Evolutionary conservation across 2,329 filamentous ascomycete species (phyloP).

Genomic region (Aspergillus quadricinctus): DNA sequence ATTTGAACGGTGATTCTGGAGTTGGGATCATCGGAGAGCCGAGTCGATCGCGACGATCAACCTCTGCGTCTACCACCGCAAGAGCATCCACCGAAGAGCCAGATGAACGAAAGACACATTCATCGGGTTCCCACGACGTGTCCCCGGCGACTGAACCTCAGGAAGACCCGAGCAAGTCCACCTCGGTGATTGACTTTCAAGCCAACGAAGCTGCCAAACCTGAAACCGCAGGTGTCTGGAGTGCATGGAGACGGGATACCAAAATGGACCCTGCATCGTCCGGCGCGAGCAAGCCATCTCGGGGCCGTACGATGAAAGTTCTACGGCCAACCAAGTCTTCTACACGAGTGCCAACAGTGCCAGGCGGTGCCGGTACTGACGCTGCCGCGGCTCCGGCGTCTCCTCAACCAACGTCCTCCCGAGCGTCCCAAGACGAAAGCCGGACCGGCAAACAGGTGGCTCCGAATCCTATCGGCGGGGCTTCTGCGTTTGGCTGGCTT

Average conservation of each 20-base stretch:
- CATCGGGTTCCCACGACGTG: slow-evolving; percentile 3
- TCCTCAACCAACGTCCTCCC: slow-evolving; percentile 14
- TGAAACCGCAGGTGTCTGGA: slow-evolving; percentile 59
- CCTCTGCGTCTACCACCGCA: slow-evolving; percentile 22
- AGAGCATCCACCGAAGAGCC: slow-evolving; percentile 21
- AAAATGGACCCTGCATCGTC: slow-evolving; percentile 27
- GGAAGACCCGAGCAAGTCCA: slow-evolving; percentile 19
- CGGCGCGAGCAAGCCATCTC: slow-evolving; percentile 60
- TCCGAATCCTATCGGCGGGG: slow-evolving; percentile 83
- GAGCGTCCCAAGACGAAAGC: slow-evolving; percentile 24
- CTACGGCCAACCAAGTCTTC: slow-evolving; percentile 68
- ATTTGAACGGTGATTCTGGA: slow-evolving; percentile 18
- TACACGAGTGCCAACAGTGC: slow-evolving; percentile 34
- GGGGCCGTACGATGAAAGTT: slow-evolving; percentile 76
- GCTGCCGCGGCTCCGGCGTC: slow-evolving; percentile 7
- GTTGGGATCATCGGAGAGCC: slow-evolving; percentile 33
- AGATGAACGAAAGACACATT: slow-evolving; percentile 19
- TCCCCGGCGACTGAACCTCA: slow-evolving; percentile 11
- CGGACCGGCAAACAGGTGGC: slow-evolving; percentile 50
- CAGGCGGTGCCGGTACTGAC: slow-evolving; percentile 12
- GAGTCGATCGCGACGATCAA: slow-evolving; percentile 18
- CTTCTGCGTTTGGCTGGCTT: slow-evolving; percentile 91
- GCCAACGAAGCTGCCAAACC: slow-evolving; percentile 22
- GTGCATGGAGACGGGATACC: slow-evolving; percentile 60
- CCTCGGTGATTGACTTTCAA: slow-evolving; percentile 26